Evolutionary conservation across 345 rosid species (phyloP).

Genomic region (Salix viminalis): DNA sequence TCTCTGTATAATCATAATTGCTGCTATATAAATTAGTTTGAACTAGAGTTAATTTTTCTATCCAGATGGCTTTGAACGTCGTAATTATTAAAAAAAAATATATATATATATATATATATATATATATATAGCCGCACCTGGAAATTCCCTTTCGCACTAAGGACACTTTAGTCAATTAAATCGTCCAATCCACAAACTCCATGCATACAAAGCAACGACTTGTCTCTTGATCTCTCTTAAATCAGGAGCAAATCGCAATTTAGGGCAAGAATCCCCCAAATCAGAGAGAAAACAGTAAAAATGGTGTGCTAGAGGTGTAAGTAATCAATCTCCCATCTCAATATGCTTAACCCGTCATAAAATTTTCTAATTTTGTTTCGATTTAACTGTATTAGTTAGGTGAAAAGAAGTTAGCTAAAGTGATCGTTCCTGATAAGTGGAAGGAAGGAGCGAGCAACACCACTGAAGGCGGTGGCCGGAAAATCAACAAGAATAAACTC

Average conservation of each 20-base stretch:
- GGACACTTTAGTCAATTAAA: not conserved
- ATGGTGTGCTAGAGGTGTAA: conserved; percentile 98
- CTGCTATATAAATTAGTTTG: no score
- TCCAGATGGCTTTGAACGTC: no score
- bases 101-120: no score
- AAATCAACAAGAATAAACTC: conserved; percentile 96
- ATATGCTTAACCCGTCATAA: not conserved
- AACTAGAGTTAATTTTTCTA: no score
- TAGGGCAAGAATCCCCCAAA: conserved; percentile 26
- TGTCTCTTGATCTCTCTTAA: not conserved
- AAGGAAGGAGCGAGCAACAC: conserved; percentile 98
- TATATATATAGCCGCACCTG: no score
- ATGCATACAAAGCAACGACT: not conserved
- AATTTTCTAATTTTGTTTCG: not conserved
- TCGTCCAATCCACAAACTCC: not conserved
- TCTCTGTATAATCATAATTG: no score
- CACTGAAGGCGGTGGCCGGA: conserved; percentile 89
- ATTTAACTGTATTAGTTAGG: conserved; percentile 34
- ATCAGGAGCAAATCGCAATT: not conserved
- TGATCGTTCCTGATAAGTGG: conserved; percentile 98
- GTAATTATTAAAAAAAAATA: no score
- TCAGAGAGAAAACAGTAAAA: not conserved
- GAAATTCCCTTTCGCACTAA: not conserved
- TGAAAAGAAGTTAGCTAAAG: conserved; percentile 90
- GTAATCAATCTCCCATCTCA: conserved; percentile 8